Evolutionary conservation across 106 monocot genomes (phyloP), one percentile per base, ranked within the genome.

Genomic region (Dendrobium chrysotoxum): DNA sequence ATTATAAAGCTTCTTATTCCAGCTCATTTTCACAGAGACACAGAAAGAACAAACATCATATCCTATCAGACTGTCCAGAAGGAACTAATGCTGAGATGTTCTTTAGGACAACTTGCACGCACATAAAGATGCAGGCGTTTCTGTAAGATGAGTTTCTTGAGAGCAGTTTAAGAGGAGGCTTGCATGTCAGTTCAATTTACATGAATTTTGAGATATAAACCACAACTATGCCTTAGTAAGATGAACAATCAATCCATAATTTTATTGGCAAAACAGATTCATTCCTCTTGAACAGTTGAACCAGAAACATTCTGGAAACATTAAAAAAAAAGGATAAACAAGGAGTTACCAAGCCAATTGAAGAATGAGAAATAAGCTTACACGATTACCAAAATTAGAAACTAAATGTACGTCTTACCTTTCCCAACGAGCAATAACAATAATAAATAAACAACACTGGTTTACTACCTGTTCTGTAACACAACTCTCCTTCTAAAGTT

Each of bases 401-500:
- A 55, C 11, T 55, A 55, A 55, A 20, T 20, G 3, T 28, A 10
- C 25, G 9, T 67, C 7, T 67, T 67, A 2, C 20, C 23, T 28
- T 75, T 44, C 75, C 75, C n/a, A 10, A 23, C 21, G n/a, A 44
- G 9, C 2, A 75, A 5, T 2, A 25, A 42, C 8, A 45, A 75
- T 20, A 26, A 31, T 15, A 15, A 13, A 16, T 70, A 35, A 31
- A 70, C 54, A 18, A 40, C 35, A 67, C 73, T 68, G 4, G 76
- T 47, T 76, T 45, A 26, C 25, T 76, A 93, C 90, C 88, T 54
- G 81, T 87, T 82, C 87, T 82, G 58, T 91, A 96, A 39, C 88
- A 71, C 81, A 89, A 77, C 44, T 90, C 76, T 81, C 92, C 92
- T 64, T 93, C 88, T 70, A 95, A 81, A 54, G 95, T 93, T 80